These are phyloP conservation scores for Candida glucosophila DNA, from an alignment of 1,139 yeast genomes.

Conservation along the genomic window DNA sequence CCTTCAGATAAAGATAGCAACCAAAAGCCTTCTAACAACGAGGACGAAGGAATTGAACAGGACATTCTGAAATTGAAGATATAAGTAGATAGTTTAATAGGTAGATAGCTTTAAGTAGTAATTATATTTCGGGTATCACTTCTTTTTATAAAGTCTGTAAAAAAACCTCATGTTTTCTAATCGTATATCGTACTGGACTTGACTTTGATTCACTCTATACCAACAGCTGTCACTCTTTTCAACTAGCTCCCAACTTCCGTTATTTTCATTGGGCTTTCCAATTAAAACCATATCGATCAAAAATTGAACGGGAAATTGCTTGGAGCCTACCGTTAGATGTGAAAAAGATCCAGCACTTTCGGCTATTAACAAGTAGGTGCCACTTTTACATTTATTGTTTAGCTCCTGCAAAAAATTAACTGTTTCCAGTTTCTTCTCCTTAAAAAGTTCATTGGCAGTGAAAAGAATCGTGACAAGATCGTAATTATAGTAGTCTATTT, in stretches of 20 bases:
- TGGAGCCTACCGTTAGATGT: conserved; percentile 65
- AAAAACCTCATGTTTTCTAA: conserved; percentile 85
- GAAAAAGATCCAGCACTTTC: conserved; percentile 92
- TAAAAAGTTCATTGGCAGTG: conserved; percentile 80
- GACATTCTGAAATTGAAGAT: neutral
- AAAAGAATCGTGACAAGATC: conserved; percentile 63
- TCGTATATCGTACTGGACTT: conserved; percentile 59
- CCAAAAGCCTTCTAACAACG: neutral
- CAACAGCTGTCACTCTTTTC: conserved; percentile 69
- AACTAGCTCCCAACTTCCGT: conserved; percentile 60
- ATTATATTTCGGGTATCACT: conserved; percentile 10
- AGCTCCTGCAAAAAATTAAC: conserved; percentile 49
- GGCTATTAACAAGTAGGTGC: conserved; percentile 56
- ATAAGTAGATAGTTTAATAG: no score
- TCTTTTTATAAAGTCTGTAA: conserved; percentile 60
- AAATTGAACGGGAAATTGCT: conserved; percentile 75
- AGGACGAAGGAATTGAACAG: neutral
- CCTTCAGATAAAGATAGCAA: neutral
- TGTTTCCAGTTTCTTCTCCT: conserved; percentile 56
- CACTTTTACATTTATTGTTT: conserved; percentile 40
- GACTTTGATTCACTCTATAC: conserved; percentile 56
- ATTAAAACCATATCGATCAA: conserved; percentile 63
- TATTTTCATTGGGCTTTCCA: conserved; percentile 41
- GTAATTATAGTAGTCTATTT: conserved; percentile 10
- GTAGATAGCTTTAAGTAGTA: no score